phyloP scores from a whole-genome alignment of 768 basidiomycete species.

The Lentinula edodes region DNA sequence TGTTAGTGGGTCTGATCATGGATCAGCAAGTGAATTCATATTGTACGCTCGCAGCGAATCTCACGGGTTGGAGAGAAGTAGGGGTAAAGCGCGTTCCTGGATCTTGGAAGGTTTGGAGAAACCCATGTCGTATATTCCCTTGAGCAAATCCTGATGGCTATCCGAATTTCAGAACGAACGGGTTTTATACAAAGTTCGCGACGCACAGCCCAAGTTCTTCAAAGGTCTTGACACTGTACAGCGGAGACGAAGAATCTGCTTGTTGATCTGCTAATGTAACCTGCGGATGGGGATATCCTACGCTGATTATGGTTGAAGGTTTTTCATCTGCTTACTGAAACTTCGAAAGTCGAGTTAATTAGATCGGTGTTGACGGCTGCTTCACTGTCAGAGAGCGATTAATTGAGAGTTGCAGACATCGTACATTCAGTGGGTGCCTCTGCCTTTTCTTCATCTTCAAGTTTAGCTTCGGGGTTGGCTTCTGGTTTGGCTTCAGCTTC shows the following conservation, averaged over 20 bases:
- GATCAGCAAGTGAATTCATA: neutral
- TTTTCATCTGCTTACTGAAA: conserved; percentile 48
- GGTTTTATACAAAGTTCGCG: neutral
- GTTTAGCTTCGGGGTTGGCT: conserved; percentile 1
- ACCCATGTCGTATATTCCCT: conserved; percentile 91
- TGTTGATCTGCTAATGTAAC: conserved; percentile 97
- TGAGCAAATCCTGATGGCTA: conserved; percentile 82
- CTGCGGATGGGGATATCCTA: conserved; percentile 30
- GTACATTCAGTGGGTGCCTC: conserved; percentile 1
- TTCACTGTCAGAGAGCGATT: neutral
- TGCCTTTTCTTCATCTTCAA: conserved; percentile 8
- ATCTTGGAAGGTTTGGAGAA: conserved; percentile 99
- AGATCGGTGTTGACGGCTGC: conserved; percentile 47
- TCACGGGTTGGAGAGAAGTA: conserved; percentile 87
- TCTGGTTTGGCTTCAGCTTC: neutral
- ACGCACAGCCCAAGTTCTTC: conserved; percentile 93
- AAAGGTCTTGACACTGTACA: conserved; percentile 90
- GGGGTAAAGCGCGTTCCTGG: conserved; percentile 92
- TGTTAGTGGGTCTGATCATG: conserved; percentile 79
- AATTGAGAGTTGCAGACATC: neutral
- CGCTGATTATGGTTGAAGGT: conserved; percentile 9
- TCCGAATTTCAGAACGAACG: neutral
- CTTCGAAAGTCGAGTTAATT: conserved; percentile 78
- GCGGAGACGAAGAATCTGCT: conserved; percentile 90
- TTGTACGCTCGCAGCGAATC: conserved; percentile 18